Conservation (phyloP, 805 yeast genomes). For the Suhomyces canberraensis region DNA sequence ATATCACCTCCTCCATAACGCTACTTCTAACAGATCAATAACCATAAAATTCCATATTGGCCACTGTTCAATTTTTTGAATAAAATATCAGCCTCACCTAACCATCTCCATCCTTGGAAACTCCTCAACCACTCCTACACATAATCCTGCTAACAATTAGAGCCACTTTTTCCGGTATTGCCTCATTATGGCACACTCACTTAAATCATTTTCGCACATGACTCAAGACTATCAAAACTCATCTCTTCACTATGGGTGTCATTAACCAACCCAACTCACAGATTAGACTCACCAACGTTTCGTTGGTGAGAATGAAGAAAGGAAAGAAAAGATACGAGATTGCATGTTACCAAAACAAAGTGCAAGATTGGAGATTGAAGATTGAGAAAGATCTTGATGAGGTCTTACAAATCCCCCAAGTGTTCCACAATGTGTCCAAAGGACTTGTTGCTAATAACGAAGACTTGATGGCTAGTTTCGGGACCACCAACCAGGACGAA, state of each 20-base stretch:
- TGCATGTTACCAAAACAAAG: slow-evolving; percentile 95
- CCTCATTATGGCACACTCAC: too few species aligned
- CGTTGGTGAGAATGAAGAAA: slow-evolving; percentile 85
- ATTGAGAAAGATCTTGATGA: slow-evolving; percentile 93
- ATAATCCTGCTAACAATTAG: too few species aligned
- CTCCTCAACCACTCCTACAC: too few species aligned
- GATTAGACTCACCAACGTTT: slow-evolving; percentile 89
- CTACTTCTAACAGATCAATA: too few species aligned
- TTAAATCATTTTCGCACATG: too few species aligned
- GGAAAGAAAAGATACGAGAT: slow-evolving; percentile 91
- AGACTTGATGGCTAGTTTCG: slow-evolving; percentile 71
- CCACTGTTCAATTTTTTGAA: too few species aligned
- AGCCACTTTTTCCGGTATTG: too few species aligned
- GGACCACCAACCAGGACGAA: slow-evolving; percentile 67
- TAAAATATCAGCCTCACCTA: too few species aligned
- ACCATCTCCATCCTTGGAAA: too few species aligned
- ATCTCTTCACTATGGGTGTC: slow-evolving; percentile 17
- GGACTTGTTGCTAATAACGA: slow-evolving; percentile 91
- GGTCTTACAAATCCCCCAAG: slow-evolving; percentile 93
- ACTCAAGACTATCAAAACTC: neutral
- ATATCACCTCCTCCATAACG: too few species aligned
- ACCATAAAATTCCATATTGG: too few species aligned
- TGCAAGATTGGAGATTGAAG: slow-evolving; percentile 88
- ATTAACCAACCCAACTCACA: slow-evolving; percentile 89
- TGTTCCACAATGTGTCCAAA: slow-evolving; percentile 87